Evolutionary conservation across 148 eudicot genomes (phyloP).

Genomic region (Suaeda aralocaspica): DNA sequence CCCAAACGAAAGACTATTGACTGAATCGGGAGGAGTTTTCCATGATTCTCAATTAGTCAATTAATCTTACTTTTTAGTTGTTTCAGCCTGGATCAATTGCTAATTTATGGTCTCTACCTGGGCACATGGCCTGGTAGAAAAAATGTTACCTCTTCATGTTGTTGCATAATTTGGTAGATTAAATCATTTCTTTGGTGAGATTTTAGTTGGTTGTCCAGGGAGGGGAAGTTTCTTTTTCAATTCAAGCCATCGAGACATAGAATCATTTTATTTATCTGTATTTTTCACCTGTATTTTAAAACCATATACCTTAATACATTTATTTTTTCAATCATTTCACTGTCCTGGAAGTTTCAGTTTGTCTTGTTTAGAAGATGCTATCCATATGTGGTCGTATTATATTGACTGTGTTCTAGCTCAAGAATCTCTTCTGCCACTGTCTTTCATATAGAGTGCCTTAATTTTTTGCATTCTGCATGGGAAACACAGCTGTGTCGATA

Average conservation of each 20-base stretch:
- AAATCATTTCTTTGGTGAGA: not conserved
- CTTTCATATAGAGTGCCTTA: slow-evolving; percentile 4
- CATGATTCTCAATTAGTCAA: not conserved
- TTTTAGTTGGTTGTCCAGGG: not conserved
- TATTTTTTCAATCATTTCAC: not conserved
- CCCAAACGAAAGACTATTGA: not conserved
- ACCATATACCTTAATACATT: not conserved
- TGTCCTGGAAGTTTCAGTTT: not conserved
- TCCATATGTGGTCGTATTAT: not conserved
- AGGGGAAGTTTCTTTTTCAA: not conserved
- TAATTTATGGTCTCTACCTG: not conserved
- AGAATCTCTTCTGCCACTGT: not conserved
- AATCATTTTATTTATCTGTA: too few relatives aligned
- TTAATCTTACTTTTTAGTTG: not conserved
- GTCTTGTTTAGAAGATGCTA: not conserved
- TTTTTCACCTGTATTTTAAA: too few relatives aligned
- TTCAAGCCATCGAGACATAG: not conserved
- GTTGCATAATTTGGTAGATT: not conserved
- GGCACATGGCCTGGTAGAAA: not conserved
- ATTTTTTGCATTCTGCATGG: slow-evolving; percentile 13
- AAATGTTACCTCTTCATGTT: not conserved
- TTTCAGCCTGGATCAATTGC: not conserved
- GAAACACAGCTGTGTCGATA: slow-evolving; percentile 74
- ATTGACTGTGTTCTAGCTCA: not conserved
- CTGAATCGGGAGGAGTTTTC: not conserved